Evolutionary conservation across 2,329 filamentous ascomycete species (phyloP).

Genomic region (Cadophora sp.): DNA sequence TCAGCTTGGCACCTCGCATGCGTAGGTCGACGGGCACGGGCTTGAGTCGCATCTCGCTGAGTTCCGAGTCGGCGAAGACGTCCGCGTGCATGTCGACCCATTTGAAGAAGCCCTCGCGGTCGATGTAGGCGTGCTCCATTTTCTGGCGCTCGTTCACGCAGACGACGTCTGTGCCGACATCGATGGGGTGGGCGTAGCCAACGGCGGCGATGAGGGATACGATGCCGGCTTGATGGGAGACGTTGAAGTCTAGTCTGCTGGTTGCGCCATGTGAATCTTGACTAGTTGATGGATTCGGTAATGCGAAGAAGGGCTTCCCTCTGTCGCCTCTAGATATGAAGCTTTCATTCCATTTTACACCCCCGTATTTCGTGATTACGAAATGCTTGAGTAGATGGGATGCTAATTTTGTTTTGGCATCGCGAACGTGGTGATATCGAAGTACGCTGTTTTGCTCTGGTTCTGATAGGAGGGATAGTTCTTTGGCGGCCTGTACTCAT

Average conservation of each 20-base stretch:
- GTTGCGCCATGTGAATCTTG: not conserved
- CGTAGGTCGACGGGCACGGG: constrained; percentile 29
- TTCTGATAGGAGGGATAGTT: constrained; percentile 57
- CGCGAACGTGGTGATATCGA: constrained; percentile 68
- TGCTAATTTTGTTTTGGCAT: constrained; percentile 76
- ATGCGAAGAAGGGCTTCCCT: constrained; percentile 51
- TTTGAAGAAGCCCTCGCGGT: constrained; percentile 63
- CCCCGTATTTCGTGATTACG: constrained; percentile 64
- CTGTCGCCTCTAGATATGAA: constrained; percentile 59
- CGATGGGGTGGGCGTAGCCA: constrained; percentile 39
- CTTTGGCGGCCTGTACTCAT: constrained; percentile 54
- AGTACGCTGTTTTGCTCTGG: constrained; percentile 64
- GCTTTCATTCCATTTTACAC: constrained; percentile 66
- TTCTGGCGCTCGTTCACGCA: constrained; percentile 72
- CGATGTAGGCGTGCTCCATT: constrained; percentile 62
- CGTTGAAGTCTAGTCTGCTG: constrained; percentile 67
- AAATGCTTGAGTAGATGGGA: constrained; percentile 78
- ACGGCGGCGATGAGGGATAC: constrained; percentile 68
- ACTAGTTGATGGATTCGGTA: constrained; percentile 4
- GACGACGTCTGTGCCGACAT: constrained; percentile 77
- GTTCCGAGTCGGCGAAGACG: constrained; percentile 70
- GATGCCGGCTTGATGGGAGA: constrained; percentile 79
- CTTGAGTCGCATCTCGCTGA: constrained; percentile 62
- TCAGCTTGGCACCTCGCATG: constrained; percentile 1
- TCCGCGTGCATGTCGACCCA: constrained; percentile 77